phyloP scores from a whole-genome alignment of 441 rosid genomes.

The Capsella rubella region DNA sequence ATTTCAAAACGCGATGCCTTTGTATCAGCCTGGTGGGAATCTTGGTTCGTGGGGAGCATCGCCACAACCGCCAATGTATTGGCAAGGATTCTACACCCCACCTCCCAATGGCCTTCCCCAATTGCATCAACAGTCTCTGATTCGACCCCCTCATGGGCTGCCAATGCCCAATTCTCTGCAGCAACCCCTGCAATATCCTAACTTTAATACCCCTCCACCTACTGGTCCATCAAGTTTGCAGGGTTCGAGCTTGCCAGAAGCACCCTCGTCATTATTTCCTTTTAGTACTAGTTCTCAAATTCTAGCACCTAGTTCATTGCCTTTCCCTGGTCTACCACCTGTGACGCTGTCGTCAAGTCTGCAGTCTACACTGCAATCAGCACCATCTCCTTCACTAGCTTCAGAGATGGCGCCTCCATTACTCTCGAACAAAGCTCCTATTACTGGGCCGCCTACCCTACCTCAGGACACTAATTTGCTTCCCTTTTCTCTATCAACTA shows the following conservation, averaged over 20 bases:
- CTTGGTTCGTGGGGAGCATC: constrained; percentile 83
- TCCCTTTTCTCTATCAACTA: constrained; percentile 53
- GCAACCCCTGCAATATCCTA: constrained; percentile 78
- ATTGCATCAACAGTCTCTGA: constrained; percentile 81
- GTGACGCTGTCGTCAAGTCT: constrained; percentile 26
- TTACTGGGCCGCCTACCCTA: constrained; percentile 55
- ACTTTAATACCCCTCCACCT: constrained; percentile 62
- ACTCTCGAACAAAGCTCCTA: constrained; percentile 54
- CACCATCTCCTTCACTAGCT: constrained; percentile 60
- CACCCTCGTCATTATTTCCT: constrained; percentile 57
- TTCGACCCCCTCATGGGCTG: constrained; percentile 76
- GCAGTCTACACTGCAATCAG: constrained; percentile 48
- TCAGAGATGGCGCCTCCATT: constrained; percentile 62
- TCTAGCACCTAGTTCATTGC: constrained; percentile 39
- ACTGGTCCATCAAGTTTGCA: constrained; percentile 57
- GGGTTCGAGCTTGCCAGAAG: constrained; percentile 60
- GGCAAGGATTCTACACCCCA: constrained; percentile 86
- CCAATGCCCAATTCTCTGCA: constrained; percentile 73
- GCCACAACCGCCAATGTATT: constrained; percentile 78
- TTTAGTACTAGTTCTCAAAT: constrained; percentile 35
- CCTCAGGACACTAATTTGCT: constrained; percentile 54
- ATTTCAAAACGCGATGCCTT: constrained; percentile 75
- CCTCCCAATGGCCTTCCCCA: constrained; percentile 82
- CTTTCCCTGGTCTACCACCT: constrained; percentile 42
- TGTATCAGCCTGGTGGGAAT: constrained; percentile 89